Evolutionary conservation across 768 basidiomycete genomes (phyloP).

Genomic region (Pleurotus tuber-regium): DNA sequence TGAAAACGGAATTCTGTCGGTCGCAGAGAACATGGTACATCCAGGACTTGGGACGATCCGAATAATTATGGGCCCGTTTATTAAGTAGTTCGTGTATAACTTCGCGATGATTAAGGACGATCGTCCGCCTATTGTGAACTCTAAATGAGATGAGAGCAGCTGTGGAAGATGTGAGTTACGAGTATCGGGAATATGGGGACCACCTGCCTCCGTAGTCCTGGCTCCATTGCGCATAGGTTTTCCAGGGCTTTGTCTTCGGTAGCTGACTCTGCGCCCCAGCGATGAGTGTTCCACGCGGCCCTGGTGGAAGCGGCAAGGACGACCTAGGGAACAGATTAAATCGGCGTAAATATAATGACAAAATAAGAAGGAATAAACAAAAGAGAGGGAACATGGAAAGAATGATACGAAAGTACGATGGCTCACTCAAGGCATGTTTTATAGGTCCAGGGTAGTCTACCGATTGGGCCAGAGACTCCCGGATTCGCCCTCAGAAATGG

Average conservation of each 20-base stretch:
- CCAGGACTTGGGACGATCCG: conserved; percentile 47
- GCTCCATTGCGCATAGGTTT: conserved; percentile 24
- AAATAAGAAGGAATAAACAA: not conserved
- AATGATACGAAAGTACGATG: not conserved
- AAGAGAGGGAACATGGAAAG: not conserved
- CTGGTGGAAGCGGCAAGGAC: conserved; percentile 24
- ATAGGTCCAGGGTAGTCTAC: not conserved
- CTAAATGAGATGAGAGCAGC: conserved; percentile 48
- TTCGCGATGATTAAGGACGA: conserved; percentile 47
- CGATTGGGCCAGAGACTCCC: not conserved
- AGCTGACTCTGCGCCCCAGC: conserved; percentile 22
- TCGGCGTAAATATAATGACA: not conserved
- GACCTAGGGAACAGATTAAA: not conserved
- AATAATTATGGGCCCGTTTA: conserved; percentile 49
- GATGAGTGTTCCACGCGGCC: conserved; percentile 21
- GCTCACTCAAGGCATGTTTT: not conserved
- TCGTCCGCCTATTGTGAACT: conserved; percentile 39
- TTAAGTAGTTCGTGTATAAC: conserved; percentile 49
- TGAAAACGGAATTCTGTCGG: conserved; percentile 39
- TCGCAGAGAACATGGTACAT: conserved; percentile 44
- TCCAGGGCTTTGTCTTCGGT: conserved; percentile 24
- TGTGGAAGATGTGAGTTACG: conserved; percentile 12
- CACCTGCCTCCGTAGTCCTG: conserved; percentile 19
- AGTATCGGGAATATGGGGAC: not conserved
- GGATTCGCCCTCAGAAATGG: not conserved